Base-by-base conservation (phyloP, 768 basidiomycete genomes). In the Amanita muscaria region DNA sequence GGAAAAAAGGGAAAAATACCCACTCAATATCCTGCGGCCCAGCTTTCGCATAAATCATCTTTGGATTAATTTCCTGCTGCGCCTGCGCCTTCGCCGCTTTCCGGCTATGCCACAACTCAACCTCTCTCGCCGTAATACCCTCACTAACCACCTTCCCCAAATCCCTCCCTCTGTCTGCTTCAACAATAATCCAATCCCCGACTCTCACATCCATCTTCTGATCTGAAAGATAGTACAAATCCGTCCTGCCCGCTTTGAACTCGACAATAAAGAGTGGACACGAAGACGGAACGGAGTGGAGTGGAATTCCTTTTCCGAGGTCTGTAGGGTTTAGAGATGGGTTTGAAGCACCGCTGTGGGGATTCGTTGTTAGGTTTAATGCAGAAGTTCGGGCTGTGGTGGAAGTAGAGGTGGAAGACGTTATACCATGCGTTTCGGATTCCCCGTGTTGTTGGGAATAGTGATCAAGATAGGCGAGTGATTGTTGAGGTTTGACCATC, bases 261-360 rank as follows among this genome's bases (percentile, higher is more conserved):
- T 96, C 88, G 54, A 97, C 86, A 54, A 97, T 93, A 72, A 79
- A 97, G 6, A 99, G 74, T n/a, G 87, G 90, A 70, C 85, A 88
- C 27, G 80, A 79, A 10, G 83, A 60, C 1, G 92, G 83, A 32
- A 99, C 82, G 38, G 84, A 63, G 58, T 83, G 80, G 14, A 97
- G 73, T 0, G 92, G 90, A 0, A 97, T 77, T 27, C 94, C 94
- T 56, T 83, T 84, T 40, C 94, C 93, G 18, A 94, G 79, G 8
- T 91, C 72, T 12, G 59, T 55, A 39, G 70, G 63, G 25, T 56
- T 51, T 21, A 59, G 47, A n/a, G 51, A n/a, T n/a, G n/a, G n/a
- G 33, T 19, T 49, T 11, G n/a, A n/a, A n/a, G n/a, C n/a, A n/a
- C n/a, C n/a, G n/a, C 2, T 11, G 3, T 9, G 31, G 14, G 5